Evolutionary conservation across 2,329 filamentous ascomycete genomes (phyloP).

Genomic region (Gnomoniopsis smithogilvyi): DNA sequence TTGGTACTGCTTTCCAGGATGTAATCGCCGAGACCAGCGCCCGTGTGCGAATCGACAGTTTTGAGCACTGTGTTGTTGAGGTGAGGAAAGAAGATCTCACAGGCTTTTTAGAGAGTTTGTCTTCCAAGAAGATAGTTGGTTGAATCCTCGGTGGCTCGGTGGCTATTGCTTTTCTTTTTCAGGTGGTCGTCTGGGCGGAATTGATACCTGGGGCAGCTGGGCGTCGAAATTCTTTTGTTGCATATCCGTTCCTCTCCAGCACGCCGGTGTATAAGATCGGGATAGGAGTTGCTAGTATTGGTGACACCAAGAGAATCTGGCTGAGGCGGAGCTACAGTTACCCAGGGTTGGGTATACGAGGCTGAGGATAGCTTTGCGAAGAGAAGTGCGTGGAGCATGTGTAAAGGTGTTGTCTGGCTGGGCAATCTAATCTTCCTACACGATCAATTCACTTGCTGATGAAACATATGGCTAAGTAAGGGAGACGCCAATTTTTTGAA

Average conservation of each 20-base stretch:
- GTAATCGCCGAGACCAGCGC: conserved; percentile 90
- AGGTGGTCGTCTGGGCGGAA: background rate
- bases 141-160: conserved; percentile 29
- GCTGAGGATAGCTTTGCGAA: background rate
- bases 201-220: conserved; percentile 11
- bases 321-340: background rate
- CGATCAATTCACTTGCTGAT: conserved; percentile 5
- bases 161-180: background rate
- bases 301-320: background rate
- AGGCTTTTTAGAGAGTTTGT: conserved; percentile 86
- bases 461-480: background rate
- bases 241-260: background rate
- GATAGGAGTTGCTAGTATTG: background rate
- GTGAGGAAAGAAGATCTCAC: conserved; percentile 94
- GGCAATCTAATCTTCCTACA: background rate
- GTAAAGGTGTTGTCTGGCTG: background rate
- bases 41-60: conserved; percentile 88
- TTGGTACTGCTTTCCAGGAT: conserved; percentile 93
- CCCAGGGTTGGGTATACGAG: background rate
- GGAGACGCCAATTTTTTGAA: background rate
- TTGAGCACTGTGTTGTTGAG: conserved; percentile 96
- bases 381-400: background rate
- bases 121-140: conserved; percentile 81
- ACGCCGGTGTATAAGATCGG: background rate
- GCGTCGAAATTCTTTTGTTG: conserved; percentile 11